Evolutionary conservation across 140 eudicot species (phyloP).

Genomic region (Ambrosia hybrid): DNA sequence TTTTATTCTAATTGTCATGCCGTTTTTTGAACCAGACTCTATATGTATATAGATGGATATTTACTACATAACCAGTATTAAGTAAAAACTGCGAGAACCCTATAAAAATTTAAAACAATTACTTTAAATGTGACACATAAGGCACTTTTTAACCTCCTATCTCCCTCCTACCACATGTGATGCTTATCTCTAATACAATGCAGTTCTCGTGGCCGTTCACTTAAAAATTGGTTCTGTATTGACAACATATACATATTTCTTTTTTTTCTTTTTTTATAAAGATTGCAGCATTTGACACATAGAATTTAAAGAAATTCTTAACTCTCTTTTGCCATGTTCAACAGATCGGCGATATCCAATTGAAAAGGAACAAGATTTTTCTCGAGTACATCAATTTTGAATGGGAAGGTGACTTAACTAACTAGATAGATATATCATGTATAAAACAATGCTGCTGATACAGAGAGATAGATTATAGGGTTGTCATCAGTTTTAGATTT

Average conservation of each 20-base stretch:
- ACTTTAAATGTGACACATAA: not conserved
- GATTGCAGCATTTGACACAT: too few species aligned
- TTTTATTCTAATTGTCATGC: not conserved
- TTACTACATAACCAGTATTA: not conserved
- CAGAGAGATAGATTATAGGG: not conserved
- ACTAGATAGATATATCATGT: too few species aligned
- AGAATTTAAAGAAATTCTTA: too few species aligned
- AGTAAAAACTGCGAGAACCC: not conserved
- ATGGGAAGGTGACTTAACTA: not conserved
- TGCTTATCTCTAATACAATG: too few species aligned
- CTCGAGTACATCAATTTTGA: not conserved
- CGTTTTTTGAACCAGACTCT: not conserved
- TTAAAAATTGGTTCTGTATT: not conserved
- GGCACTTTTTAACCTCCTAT: not conserved
- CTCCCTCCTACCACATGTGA: too few species aligned
- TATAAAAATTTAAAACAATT: too few species aligned
- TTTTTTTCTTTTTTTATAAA: too few species aligned
- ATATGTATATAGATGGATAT: not conserved
- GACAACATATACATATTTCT: not conserved
- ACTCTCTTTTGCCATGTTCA: too few species aligned
- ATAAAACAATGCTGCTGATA: too few species aligned
- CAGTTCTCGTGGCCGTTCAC: not conserved
- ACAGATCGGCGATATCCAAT: not conserved
- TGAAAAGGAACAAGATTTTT: not conserved
- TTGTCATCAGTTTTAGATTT: not conserved